Base-by-base conservation (phyloP, 805 yeast species). In the Nakazawaea ernobii region DNA sequence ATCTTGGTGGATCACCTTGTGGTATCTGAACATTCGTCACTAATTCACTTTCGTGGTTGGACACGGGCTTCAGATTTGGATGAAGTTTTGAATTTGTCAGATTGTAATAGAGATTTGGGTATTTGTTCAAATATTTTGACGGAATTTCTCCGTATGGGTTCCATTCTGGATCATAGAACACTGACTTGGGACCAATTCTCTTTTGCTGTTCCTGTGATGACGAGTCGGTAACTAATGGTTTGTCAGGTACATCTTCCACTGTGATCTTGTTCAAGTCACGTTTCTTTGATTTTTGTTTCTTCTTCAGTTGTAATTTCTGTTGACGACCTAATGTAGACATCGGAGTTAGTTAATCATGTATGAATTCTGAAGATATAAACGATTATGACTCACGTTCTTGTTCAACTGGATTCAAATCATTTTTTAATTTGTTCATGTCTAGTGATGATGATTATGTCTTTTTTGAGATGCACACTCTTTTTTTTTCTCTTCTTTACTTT, bases 121-220 rank as follows among this genome's bases (percentile, higher is more conserved):
- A 53, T 14, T 62, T 55, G 30, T 49, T 56, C 38, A 51, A 50
- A 26, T 55, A 57, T 2, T 62, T 60, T 4, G 50, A 45, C 0
- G 86, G 85, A 0, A 81, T 77, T 42, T 56, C 61, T 0, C 89
- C 89, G 5, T 71, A 56, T 2, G 84, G 81, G 50, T 83, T 83
- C 66, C 84, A 72, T 51, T 82, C 86, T 4, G 83, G 80, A 54
- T 83, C 84, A 60, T 77, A 81, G 57, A 75, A 83, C 1, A 80
- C 67, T 7, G 86, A 80, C 35, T 69, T 62, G 28, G 53, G 56
- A 1, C 81, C 83, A 17, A 17, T 28, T 17, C 10, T 10, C 24
- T 26, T 8, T 20, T 36, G 28, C 10, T 36, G 39, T 10, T 36
- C 28, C n/a, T 36, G 26, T 35, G 37, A 14, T 36, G n/a, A n/a